A percentile compares a stretch with the other conserved stretches of the same genome.
phyloP scores from a whole-genome alignment of 495 filamentous ascomycete genomes.

The Hyaloscypha hepaticicola region DNA sequence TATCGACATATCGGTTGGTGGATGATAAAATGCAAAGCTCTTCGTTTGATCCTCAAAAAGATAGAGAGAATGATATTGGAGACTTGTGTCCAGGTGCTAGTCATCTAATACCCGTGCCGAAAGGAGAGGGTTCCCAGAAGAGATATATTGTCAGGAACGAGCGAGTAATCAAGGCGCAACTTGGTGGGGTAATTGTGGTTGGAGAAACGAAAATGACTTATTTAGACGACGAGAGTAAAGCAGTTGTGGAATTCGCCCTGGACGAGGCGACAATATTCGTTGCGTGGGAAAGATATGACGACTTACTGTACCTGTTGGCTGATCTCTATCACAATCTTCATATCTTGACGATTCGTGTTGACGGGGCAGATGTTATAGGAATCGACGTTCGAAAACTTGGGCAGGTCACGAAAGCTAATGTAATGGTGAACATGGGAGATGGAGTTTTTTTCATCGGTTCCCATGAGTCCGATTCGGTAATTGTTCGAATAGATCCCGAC shows the following conservation, averaged over 20 bases:
- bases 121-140: slow-evolving; percentile 47
- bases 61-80: slow-evolving; percentile 51
- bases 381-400: slow-evolving; percentile 70
- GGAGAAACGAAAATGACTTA: slow-evolving; percentile 85
- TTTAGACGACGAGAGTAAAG: slow-evolving; percentile 69
- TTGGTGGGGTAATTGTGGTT: slow-evolving; percentile 76
- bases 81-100: slow-evolving; percentile 72
- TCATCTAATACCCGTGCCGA: slow-evolving; percentile 80
- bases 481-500: slow-evolving; percentile 50
- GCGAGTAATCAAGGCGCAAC: slow-evolving; percentile 44
- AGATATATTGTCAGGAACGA: slow-evolving; percentile 51
- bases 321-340: slow-evolving; percentile 87
- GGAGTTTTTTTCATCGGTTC: slow-evolving; percentile 83
- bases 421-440: slow-evolving; percentile 75
- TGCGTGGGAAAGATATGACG: slow-evolving; percentile 82
- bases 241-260: slow-evolving; percentile 56
- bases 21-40: slow-evolving; percentile 50
- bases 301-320: slow-evolving; percentile 76
- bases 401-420: slow-evolving; percentile 67
- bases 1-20: slow-evolving; percentile 55
- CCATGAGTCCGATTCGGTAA: slow-evolving; percentile 87
- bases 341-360: slow-evolving; percentile 70
- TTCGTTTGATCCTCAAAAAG: slow-evolving; percentile 44
- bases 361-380: slow-evolving; percentile 58
- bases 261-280: slow-evolving; percentile 78